A percentile compares a stretch with the other conserved stretches of the same genome.
phyloP scores from a whole-genome alignment of 1,284 basidiomycete genomes.

The Coniferiporia weirii region DNA sequence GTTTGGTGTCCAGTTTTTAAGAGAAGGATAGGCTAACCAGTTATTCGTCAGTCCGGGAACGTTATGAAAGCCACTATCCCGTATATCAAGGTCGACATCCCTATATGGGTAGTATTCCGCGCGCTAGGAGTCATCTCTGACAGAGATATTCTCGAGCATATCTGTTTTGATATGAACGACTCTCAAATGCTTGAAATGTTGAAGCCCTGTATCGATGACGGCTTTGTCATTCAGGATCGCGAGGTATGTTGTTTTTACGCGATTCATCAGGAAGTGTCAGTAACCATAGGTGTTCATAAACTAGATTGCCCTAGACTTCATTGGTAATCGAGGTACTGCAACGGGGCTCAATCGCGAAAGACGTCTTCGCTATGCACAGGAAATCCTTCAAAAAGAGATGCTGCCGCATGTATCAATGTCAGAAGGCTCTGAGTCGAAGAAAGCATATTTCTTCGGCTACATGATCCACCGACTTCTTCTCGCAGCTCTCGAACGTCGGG shows the following conservation, averaged over 20 bases:
- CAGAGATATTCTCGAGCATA: slow-evolving; percentile 95
- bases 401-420: slow-evolving; percentile 95
- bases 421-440: slow-evolving; percentile 96
- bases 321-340: slow-evolving; percentile 95
- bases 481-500: slow-evolving; percentile 90
- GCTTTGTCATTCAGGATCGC: slow-evolving; percentile 96
- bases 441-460: slow-evolving; percentile 99
- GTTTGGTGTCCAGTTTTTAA: slow-evolving; percentile 28
- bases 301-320: slow-evolving; percentile 87
- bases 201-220: slow-evolving; percentile 98
- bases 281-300: background rate
- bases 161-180: slow-evolving; percentile 97
- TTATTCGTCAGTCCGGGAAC: slow-evolving; percentile 62
- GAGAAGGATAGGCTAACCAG: background rate
- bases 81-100: slow-evolving; percentile 98
- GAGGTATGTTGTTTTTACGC: slow-evolving; percentile 48
- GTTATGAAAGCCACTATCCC: slow-evolving; percentile 97
- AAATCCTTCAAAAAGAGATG: slow-evolving; percentile 99
- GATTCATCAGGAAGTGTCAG: slow-evolving; percentile 14
- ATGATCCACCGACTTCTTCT: slow-evolving; percentile 97
- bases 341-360: slow-evolving; percentile 89
- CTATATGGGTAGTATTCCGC: slow-evolving; percentile 98
- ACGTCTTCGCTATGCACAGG: slow-evolving; percentile 94
- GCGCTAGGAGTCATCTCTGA: slow-evolving; percentile 97
- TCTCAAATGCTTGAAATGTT: slow-evolving; percentile 96